Conservation (phyloP, 225 moss, liverwort and hornwort genomes). For the Polytrichum formosum region DNA sequence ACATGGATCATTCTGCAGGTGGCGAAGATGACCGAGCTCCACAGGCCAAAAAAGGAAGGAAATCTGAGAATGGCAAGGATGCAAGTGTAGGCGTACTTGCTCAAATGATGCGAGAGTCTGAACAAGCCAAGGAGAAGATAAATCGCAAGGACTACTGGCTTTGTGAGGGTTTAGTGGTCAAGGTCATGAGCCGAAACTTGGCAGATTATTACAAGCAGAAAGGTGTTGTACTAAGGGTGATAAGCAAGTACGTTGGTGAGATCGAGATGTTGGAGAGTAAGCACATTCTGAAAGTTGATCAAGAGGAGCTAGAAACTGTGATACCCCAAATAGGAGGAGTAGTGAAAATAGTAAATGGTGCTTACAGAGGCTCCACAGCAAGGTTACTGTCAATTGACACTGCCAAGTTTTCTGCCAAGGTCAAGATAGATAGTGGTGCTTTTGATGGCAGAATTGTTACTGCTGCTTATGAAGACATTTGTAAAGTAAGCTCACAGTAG, state of each 20-base stretch:
- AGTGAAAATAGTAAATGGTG: slow-evolving; percentile 75
- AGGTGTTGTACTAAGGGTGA: slow-evolving; percentile 68
- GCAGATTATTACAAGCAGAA: slow-evolving; percentile 86
- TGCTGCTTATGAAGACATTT: slow-evolving; percentile 79
- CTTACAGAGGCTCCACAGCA: slow-evolving; percentile 70
- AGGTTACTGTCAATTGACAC: slow-evolving; percentile 71
- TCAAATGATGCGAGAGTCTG: slow-evolving; percentile 80
- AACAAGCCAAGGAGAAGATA: slow-evolving; percentile 68
- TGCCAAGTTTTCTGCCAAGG: slow-evolving; percentile 56
- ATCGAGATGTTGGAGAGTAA: slow-evolving; percentile 79
- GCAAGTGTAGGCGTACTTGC: slow-evolving; percentile 40
- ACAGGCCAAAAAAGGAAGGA: slow-evolving; percentile 40
- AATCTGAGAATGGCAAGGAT: slow-evolving; percentile 21
- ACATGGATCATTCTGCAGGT: slow-evolving; percentile 9
- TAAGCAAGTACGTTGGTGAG: slow-evolving; percentile 76
- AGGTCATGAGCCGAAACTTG: slow-evolving; percentile 73
- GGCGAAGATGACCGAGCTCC: slow-evolving; percentile 22
- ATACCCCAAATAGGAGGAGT: slow-evolving; percentile 73
- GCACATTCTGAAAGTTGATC: slow-evolving; percentile 82
- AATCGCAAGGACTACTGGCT: slow-evolving; percentile 88
- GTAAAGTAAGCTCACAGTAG: slow-evolving; percentile 47
- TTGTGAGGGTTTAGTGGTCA: slow-evolving; percentile 76
- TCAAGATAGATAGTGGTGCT: slow-evolving; percentile 70
- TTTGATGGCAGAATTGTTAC: slow-evolving; percentile 73
- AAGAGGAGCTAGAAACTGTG: slow-evolving; percentile 83